These are phyloP conservation scores for Castanospermum australe DNA, from an alignment of 306 rosid genomes.

Conservation along the genomic window DNA sequence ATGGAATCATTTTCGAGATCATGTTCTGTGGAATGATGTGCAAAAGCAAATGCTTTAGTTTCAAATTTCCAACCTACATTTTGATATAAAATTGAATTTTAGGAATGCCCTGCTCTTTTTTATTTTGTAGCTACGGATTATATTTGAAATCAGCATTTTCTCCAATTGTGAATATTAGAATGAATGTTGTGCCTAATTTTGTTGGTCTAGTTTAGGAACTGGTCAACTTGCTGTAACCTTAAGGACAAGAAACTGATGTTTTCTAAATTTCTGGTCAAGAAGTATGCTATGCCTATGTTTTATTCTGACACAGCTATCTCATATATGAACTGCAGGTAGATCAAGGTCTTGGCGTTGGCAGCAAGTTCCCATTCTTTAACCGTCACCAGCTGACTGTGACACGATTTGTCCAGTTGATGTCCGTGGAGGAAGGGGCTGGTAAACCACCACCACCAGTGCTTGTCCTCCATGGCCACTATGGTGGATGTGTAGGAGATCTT, in stretches of 20 bases:
- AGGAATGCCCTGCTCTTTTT: neutral
- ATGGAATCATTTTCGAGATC: neutral
- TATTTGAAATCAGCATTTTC: neutral
- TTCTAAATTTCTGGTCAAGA: neutral
- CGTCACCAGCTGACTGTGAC: slow-evolving; percentile 83
- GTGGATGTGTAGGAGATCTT: slow-evolving; percentile 90
- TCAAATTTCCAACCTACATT: neutral
- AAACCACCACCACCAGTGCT: slow-evolving; percentile 79
- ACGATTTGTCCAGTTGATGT: slow-evolving; percentile 56
- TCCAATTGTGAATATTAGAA: neutral
- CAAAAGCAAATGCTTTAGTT: neutral
- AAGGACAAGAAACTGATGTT: slow-evolving; percentile 2
- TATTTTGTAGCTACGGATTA: neutral
- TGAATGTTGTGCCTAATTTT: slow-evolving; percentile 2
- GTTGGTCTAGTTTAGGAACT: neutral
- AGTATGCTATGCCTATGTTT: neutral
- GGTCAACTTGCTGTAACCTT: neutral
- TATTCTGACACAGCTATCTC: neutral
- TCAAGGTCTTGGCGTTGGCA: slow-evolving; percentile 77
- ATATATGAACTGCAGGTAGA: slow-evolving; percentile 50
- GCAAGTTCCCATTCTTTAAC: slow-evolving; percentile 74
- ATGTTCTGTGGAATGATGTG: neutral
- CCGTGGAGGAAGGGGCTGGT: slow-evolving; percentile 80
- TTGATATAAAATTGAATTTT: neutral
- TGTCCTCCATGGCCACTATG: slow-evolving; percentile 81